phyloP scores from a whole-genome alignment of 2,329 filamentous ascomycete genomes.

The Penicillium sp. region DNA sequence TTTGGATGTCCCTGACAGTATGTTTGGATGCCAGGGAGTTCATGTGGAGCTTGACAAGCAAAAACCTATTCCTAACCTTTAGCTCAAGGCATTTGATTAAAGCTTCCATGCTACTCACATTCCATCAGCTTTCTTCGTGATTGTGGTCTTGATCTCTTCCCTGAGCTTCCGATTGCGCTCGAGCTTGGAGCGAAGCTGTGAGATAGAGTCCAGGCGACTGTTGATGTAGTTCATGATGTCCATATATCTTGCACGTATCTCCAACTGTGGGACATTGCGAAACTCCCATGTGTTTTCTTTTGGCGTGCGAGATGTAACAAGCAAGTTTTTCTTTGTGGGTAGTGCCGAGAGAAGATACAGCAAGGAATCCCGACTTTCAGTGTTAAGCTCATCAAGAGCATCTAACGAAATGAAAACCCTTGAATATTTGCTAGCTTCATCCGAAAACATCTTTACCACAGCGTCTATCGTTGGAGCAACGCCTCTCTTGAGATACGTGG shows the following conservation, averaged over 20 bases:
- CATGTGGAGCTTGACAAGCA: slow-evolving; percentile 1
- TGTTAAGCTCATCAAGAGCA: slow-evolving; percentile 1
- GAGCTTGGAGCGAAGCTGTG: background rate
- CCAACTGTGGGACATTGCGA: background rate
- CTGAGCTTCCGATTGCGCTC: background rate
- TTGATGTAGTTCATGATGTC: slow-evolving; percentile 2
- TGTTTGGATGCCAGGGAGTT: background rate
- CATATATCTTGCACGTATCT: slow-evolving; percentile 1
- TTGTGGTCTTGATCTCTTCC: background rate
- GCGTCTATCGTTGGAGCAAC: background rate
- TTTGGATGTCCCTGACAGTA: background rate
- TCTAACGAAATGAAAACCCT: background rate
- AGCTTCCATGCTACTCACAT: background rate
- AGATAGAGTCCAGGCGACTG: background rate
- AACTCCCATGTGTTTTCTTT: background rate
- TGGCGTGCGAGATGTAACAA: background rate
- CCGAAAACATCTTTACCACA: background rate
- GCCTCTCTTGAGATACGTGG: background rate
- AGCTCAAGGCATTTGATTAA: background rate
- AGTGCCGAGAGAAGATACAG: background rate
- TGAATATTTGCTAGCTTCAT: slow-evolving; percentile 1
- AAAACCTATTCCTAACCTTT: background rate
- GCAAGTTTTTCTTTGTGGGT: background rate
- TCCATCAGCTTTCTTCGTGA: background rate
- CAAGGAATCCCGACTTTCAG: background rate